Conservation (phyloP, 352 stramenopile species). For the Globisporangium viniferum region DNA sequence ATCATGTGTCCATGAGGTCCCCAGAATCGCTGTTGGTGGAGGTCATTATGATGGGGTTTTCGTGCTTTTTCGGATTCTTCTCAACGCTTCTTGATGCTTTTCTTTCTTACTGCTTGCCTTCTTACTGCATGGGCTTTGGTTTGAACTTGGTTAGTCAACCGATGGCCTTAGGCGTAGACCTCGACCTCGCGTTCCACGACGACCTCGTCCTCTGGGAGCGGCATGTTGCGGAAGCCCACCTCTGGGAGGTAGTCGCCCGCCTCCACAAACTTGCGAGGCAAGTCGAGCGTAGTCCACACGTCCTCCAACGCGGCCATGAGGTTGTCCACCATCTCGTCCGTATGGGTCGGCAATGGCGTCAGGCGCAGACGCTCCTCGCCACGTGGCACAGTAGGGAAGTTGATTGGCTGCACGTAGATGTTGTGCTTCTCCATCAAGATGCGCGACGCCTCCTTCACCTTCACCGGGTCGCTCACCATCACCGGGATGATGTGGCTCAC, state of each 20-base stretch:
- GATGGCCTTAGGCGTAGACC: constrained; percentile 32
- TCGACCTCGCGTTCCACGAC: constrained; percentile 33
- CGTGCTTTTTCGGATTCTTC: constrained; percentile 5
- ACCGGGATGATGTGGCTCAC: constrained; percentile 90
- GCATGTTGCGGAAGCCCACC: constrained; percentile 75
- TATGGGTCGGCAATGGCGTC: constrained; percentile 85
- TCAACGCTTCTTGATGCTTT: constrained; percentile 8
- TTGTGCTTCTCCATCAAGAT: constrained; percentile 90
- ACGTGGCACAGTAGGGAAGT: constrained; percentile 88
- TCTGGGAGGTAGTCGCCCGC: constrained; percentile 73
- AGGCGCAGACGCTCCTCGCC: constrained; percentile 89
- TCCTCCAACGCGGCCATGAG: constrained; percentile 79
- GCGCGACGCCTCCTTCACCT: constrained; percentile 86
- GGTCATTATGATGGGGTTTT: constrained; percentile 3
- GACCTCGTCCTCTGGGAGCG: constrained; percentile 41
- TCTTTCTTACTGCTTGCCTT: background rate
- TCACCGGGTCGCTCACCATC: constrained; percentile 85
- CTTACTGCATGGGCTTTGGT: background rate
- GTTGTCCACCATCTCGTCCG: constrained; percentile 85
- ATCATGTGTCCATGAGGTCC: background rate
- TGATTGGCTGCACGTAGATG: constrained; percentile 92
- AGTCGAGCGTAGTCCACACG: constrained; percentile 84
- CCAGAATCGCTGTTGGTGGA: constrained; percentile 5
- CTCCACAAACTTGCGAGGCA: constrained; percentile 62
- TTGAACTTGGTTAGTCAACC: too few relatives aligned